These are phyloP conservation scores for Cyclospora cayetanensis DNA, from an alignment of 169 alveolate genomes.

Conservation along the genomic window DNA sequence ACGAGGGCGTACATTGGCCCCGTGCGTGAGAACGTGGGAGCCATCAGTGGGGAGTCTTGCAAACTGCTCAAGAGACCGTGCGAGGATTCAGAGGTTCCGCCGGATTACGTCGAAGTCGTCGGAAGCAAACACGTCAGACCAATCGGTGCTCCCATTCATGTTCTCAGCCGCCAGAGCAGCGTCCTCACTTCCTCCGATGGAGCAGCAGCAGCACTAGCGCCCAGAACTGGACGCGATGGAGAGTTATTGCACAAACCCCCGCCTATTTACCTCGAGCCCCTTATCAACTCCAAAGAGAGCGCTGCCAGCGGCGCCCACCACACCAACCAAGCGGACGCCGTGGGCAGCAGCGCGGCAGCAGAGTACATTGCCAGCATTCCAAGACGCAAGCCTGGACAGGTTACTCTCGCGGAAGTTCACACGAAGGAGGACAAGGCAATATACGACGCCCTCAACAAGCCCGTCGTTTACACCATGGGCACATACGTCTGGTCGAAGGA, in stretches of 20 bases:
- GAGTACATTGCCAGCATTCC: slow-evolving; percentile 59
- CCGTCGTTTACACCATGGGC: slow-evolving; percentile 58
- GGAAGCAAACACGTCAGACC: slow-evolving; percentile 61
- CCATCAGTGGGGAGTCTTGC: slow-evolving; percentile 32
- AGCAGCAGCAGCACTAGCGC: neutral
- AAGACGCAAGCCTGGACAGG: slow-evolving; percentile 25
- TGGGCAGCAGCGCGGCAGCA: slow-evolving; percentile 48
- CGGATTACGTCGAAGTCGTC: slow-evolving; percentile 63
- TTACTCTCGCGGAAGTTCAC: neutral
- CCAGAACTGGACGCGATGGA: too few relatives aligned
- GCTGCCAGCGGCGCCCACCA: neutral
- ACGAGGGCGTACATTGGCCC: slow-evolving; percentile 63
- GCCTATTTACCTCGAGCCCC: slow-evolving; percentile 61
- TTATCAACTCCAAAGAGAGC: neutral
- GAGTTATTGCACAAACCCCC: slow-evolving; percentile 15
- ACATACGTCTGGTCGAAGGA: slow-evolving; percentile 56
- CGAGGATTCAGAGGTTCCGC: slow-evolving; percentile 64
- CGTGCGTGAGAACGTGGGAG: slow-evolving; percentile 7
- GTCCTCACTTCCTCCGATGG: neutral
- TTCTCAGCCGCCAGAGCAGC: slow-evolving; percentile 45
- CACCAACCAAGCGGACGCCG: neutral
- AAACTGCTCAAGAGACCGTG: slow-evolving; percentile 54
- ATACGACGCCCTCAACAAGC: slow-evolving; percentile 51
- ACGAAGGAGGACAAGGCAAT: slow-evolving; percentile 56
- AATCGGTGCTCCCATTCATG: neutral